Evolutionary conservation across 371 early-diverging fungal species (phyloP).

Genomic region (Chytridium lagenaria): DNA sequence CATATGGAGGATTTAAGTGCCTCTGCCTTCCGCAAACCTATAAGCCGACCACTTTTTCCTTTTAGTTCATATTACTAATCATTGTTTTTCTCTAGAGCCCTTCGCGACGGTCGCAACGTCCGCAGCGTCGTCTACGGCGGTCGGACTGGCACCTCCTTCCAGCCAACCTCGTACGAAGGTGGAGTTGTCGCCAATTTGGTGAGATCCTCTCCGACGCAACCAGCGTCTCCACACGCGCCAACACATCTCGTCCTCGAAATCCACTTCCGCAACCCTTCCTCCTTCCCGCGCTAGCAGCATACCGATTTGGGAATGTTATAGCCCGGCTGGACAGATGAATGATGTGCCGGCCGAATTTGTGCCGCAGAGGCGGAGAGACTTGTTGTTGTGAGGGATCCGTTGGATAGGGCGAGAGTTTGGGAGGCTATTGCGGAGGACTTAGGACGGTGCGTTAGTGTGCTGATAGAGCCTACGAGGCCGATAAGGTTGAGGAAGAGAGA

Average conservation of each 20-base stretch:
- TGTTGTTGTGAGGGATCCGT: not conserved
- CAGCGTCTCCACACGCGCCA: not conserved
- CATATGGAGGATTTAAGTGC: no score
- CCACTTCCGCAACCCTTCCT: not conserved
- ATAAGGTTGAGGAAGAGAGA: not conserved
- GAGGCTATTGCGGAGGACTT: not conserved
- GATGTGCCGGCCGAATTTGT: conserved; percentile 15
- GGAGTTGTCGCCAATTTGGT: conserved; percentile 6
- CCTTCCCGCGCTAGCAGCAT: not conserved
- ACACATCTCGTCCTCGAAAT: not conserved
- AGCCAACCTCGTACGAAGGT: conserved; percentile 29
- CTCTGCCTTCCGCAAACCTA: no score
- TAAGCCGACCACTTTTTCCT: no score
- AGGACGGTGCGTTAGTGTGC: not conserved
- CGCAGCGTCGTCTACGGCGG: conserved; percentile 21
- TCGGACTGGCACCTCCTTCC: conserved; percentile 12
- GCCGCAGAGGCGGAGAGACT: conserved; percentile 6
- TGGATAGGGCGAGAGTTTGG: conserved; percentile 4
- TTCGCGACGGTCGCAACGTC: conserved; percentile 20
- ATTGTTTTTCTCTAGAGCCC: conserved; percentile 8
- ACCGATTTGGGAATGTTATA: conserved; percentile 20
- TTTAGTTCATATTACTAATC: not conserved
- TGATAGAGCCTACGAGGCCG: not conserved
- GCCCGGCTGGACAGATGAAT: conserved; percentile 6
- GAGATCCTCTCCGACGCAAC: not conserved